A percentile compares a stretch with the other conserved stretches of the same genome.
Evolutionary conservation across 768 basidiomycete genomes (phyloP).

Genomic region (Pluteus cervinus): DNA sequence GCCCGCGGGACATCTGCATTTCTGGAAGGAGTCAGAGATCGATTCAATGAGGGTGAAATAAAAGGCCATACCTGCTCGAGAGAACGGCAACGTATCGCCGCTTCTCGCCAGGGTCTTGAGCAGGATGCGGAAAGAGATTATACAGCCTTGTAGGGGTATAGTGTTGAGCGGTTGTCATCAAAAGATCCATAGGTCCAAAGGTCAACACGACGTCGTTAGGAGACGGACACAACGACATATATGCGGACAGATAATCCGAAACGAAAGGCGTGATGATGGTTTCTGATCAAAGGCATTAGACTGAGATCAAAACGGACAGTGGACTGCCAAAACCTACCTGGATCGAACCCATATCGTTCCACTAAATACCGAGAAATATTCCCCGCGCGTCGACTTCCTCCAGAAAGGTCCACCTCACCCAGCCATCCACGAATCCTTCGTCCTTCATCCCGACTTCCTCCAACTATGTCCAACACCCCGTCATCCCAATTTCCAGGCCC

Average conservation of each 20-base stretch:
- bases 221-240: conserved; percentile 71
- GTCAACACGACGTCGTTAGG: conserved; percentile 70
- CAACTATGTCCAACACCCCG: conserved; percentile 68
- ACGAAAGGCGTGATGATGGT: conserved; percentile 73
- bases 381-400: conserved; percentile 57
- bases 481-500: conserved; percentile 73
- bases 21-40: conserved; percentile 25
- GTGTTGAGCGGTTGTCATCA: conserved; percentile 71
- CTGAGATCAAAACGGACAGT: conserved; percentile 6
- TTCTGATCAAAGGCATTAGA: conserved; percentile 31
- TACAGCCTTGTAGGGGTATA: conserved; percentile 73
- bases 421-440: conserved; percentile 70
- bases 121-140: conserved; percentile 74
- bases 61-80: conserved; percentile 50
- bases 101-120: conserved; percentile 69
- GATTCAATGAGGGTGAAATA: neutral
- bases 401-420: conserved; percentile 72
- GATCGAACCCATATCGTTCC: conserved; percentile 77
- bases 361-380: conserved; percentile 69
- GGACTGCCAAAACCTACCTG: conserved; percentile 36
- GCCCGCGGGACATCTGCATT: conserved; percentile 84
- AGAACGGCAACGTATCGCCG: conserved; percentile 69
- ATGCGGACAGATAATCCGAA: conserved; percentile 68
- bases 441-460: conserved; percentile 70
- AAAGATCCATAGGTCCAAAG: conserved; percentile 75